Percentiles rank a stretch among this genome's conserved stretches.
phyloP scores from a whole-genome alignment of 192 early-diverging fungal genomes.

The Entrophospora sp. region DNA sequence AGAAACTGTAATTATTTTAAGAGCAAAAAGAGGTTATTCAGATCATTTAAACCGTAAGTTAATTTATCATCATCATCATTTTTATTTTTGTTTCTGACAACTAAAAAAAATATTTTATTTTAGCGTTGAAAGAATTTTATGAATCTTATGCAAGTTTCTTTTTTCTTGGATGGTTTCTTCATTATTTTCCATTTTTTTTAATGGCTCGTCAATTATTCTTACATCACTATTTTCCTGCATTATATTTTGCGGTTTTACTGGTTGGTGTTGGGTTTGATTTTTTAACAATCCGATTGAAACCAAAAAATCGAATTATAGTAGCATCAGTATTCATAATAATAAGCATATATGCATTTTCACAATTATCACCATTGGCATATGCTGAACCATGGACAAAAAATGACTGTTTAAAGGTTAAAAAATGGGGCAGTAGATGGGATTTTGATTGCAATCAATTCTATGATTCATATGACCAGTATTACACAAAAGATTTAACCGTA shows the following conservation, averaged over 20 bases:
- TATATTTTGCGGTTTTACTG: slow-evolving; percentile 78
- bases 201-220: slow-evolving; percentile 87
- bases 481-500: no score
- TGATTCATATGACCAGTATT: slow-evolving; percentile 20
- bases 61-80: background rate
- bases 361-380: slow-evolving; percentile 78
- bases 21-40: slow-evolving; percentile 46
- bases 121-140: slow-evolving; percentile 40
- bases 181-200: slow-evolving; percentile 83
- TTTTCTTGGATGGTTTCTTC: slow-evolving; percentile 67
- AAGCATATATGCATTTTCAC: slow-evolving; percentile 53
- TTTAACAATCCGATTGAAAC: slow-evolving; percentile 51
- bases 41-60: slow-evolving; percentile 31
- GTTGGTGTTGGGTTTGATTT: slow-evolving; percentile 68
- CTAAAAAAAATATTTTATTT: background rate
- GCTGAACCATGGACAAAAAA: slow-evolving; percentile 65
- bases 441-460: slow-evolving; percentile 55
- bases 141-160: slow-evolving; percentile 56
- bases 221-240: slow-evolving; percentile 91
- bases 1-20: slow-evolving; percentile 41
- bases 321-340: slow-evolving; percentile 42
- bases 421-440: slow-evolving; percentile 77
- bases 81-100: background rate
- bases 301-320: slow-evolving; percentile 40
- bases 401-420: slow-evolving; percentile 67